A percentile compares a stretch with the other conserved stretches of the same genome.
Conservation (phyloP, 1,284 basidiomycete genomes). For the Cutaneotrichosporon sp. region DNA sequence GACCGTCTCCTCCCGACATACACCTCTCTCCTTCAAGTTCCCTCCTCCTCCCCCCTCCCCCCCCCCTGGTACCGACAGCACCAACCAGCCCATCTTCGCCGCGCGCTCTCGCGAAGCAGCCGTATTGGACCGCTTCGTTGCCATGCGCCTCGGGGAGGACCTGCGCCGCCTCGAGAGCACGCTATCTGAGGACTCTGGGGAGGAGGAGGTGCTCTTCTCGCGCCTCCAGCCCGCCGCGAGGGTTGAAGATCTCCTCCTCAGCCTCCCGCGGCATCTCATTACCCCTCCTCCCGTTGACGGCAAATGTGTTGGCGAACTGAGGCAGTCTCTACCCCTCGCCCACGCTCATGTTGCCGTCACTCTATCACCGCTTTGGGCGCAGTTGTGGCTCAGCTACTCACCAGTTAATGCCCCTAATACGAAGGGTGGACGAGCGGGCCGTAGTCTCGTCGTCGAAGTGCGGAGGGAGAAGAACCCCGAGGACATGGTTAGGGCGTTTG, state of each 20-base stretch:
- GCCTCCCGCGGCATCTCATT: constrained; percentile 31
- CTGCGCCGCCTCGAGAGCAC: constrained; percentile 38
- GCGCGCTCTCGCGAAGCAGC: constrained; percentile 40
- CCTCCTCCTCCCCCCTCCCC: constrained; percentile 37
- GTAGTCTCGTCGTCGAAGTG: constrained; percentile 39
- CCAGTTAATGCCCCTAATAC: constrained; percentile 20
- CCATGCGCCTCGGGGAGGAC: constrained; percentile 41
- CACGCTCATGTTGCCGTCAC: constrained; percentile 33
- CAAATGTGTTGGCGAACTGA: neutral
- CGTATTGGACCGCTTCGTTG: constrained; percentile 48
- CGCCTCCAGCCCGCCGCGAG: constrained; percentile 41
- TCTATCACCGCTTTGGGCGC: constrained; percentile 40
- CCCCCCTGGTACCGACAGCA: constrained; percentile 12
- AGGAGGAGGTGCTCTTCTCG: constrained; percentile 34
- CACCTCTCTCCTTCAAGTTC: constrained; percentile 26
- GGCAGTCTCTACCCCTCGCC: constrained; percentile 32
- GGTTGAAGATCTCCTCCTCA: constrained; percentile 43
- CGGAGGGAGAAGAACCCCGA: constrained; percentile 30
- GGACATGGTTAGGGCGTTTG: constrained; percentile 30
- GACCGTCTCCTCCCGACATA: constrained; percentile 29
- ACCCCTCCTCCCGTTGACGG: neutral
- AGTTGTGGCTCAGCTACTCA: constrained; percentile 30
- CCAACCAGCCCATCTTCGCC: constrained; percentile 32
- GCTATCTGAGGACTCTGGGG: constrained; percentile 39
- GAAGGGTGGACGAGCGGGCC: constrained; percentile 16